Evolutionary conservation across 2,329 filamentous ascomycete genomes (phyloP), one percentile per base, ranked within the genome.

Genomic region (Hypocreales sp.): DNA sequence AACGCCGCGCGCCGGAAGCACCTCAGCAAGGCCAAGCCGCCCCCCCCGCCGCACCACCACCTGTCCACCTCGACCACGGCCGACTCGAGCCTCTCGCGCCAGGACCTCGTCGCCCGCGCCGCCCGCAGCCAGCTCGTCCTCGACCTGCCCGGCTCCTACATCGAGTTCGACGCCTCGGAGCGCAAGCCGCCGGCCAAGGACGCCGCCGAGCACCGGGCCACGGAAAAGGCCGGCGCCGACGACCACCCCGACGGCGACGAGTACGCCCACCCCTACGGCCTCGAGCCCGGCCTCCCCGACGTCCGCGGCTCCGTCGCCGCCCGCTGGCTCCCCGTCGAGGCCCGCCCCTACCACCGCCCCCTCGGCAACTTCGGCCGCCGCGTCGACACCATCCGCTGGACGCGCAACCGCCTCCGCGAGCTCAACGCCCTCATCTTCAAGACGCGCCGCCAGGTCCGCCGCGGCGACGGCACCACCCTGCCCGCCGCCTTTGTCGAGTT

Each of bases 351-450:
- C 2, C 84, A 93, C 46, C 47, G 61, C 1, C 56, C 66, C 5
- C 50, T 90, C 14, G 69, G 67, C 11, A 61, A 80, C 25, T 67
- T 86, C 38, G 80, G 84, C 39, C 76, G 83, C 46, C 90, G 92
- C 50, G 86, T 94, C 11, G 90, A 98, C 54, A 90, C 84, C 0
- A 94, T 98, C 50, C 73, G 87, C 35, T 94, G 80, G 79, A 79
- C 74, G 36, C 79, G 90, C 27, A 60, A 64, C 2, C 44, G 53
- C 4, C 40, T 60, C 3, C 48, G 50, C 15, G 45, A 55, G 3
- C 40, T 60, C 10, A 58, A 56, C 25, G 33, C 44, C 0, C 46
- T 53, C 11, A 59, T 60, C 17, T 50, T 41, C 34, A 79, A 92
- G 50, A 70, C 94, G 28, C 69, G 77, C 36, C 72, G 73, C 26